phyloP scores from a whole-genome alignment of 1,284 basidiomycete genomes.

The Lentinus polychrous region DNA sequence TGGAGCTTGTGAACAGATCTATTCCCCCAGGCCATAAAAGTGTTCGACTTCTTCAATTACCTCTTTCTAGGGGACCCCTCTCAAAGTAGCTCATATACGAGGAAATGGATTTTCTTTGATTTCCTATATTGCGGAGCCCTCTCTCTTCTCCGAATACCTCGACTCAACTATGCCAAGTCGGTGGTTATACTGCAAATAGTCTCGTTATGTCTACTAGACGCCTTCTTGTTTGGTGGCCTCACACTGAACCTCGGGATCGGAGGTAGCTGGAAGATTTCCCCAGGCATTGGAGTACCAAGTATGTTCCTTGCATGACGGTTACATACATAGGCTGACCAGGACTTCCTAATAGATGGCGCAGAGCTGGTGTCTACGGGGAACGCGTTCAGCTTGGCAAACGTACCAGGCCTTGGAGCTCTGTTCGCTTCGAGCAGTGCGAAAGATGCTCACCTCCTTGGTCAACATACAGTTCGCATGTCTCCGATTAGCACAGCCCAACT shows the following conservation, averaged over 20 bases:
- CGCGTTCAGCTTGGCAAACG: slow-evolving; percentile 35
- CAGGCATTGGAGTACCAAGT: slow-evolving; percentile 24
- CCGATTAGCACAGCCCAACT: slow-evolving; percentile 84
- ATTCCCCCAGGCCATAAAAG: slow-evolving; percentile 52
- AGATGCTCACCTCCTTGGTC: slow-evolving; percentile 67
- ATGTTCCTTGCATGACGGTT: slow-evolving; percentile 8
- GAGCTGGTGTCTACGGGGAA: slow-evolving; percentile 37
- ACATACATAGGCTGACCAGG: slow-evolving; percentile 2
- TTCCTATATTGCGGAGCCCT: slow-evolving; percentile 53
- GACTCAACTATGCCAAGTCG: slow-evolving; percentile 62
- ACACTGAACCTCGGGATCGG: slow-evolving; percentile 17
- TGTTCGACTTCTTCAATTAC: slow-evolving; percentile 52
- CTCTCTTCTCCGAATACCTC: slow-evolving; percentile 68
- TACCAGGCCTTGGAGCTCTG: slow-evolving; percentile 44
- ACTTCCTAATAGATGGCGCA: slow-evolving; percentile 16
- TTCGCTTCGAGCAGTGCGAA: slow-evolving; percentile 31
- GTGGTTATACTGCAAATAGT: slow-evolving; percentile 54
- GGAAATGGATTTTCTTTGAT: slow-evolving; percentile 72
- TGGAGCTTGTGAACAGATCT: background rate
- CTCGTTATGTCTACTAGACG: slow-evolving; percentile 55
- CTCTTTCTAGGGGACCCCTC: slow-evolving; percentile 35
- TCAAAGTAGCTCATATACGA: slow-evolving; percentile 28
- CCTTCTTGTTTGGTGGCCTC: slow-evolving; percentile 66
- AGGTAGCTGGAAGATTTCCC: slow-evolving; percentile 15
- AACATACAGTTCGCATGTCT: slow-evolving; percentile 86